A percentile compares a stretch with the other conserved stretches of the same genome.
These are phyloP conservation scores for Penicillium polonicum DNA, from an alignment of 2,329 filamentous ascomycete species.

Conservation along the genomic window DNA sequence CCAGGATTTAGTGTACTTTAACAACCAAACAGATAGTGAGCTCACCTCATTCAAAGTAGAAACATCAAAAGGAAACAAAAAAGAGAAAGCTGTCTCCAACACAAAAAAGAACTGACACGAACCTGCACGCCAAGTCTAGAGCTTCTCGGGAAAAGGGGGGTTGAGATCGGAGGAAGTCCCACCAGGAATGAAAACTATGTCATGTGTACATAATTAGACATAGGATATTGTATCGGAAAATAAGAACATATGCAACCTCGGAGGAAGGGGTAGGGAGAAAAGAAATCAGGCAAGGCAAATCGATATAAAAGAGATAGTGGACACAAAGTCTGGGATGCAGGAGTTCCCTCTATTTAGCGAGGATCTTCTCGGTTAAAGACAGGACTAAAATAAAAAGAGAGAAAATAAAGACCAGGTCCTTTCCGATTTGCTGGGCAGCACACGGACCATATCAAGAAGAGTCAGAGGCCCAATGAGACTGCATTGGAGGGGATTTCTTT, in stretches of 20 bases:
- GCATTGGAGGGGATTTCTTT: slow-evolving; percentile 1
- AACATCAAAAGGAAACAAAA: not conserved
- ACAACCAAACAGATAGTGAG: not conserved
- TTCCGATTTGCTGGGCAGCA: slow-evolving; percentile 7
- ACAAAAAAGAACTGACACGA: slow-evolving; percentile 1
- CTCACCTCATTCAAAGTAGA: slow-evolving; percentile 3
- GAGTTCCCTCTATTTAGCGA: slow-evolving; percentile 15
- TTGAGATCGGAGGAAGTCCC: slow-evolving; percentile 8
- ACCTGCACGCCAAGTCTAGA: slow-evolving; percentile 1
- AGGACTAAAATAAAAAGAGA: not conserved
- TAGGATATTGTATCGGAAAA: slow-evolving; percentile 3
- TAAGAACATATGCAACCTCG: slow-evolving; percentile 7
- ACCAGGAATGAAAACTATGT: slow-evolving; percentile 23
- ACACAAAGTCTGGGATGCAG: slow-evolving; percentile 2
- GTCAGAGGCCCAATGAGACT: slow-evolving; percentile 5
- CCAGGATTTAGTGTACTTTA: not conserved
- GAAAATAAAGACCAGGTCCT: not conserved
- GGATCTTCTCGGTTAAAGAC: not conserved
- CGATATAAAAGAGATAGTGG: slow-evolving; percentile 15
- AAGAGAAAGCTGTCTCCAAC: not conserved
- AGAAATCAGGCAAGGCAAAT: not conserved
- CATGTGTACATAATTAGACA: slow-evolving; percentile 14
- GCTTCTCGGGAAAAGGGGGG: slow-evolving; percentile 3
- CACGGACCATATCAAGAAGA: slow-evolving; percentile 19
- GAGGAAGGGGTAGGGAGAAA: not conserved